A percentile compares a stretch with the other conserved stretches of the same genome.
These are phyloP conservation scores for Tephrocybe sp. DNA, from an alignment of 768 basidiomycete genomes.

Conservation along the genomic window DNA sequence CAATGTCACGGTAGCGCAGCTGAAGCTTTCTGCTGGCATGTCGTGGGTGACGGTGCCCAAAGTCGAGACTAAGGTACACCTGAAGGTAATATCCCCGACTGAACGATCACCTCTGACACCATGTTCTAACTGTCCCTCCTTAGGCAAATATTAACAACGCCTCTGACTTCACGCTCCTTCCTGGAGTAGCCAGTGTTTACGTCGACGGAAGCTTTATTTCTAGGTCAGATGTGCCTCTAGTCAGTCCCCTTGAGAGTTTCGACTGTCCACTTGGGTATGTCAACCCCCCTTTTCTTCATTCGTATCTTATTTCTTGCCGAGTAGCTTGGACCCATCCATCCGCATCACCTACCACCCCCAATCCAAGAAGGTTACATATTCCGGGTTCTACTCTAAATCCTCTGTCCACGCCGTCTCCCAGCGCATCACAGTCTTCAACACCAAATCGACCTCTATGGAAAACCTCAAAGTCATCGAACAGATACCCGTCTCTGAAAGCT, in stretches of 20 bases:
- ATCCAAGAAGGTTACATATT: constrained; percentile 32
- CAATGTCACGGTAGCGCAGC: constrained; percentile 40
- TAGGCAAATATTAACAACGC: constrained; percentile 53
- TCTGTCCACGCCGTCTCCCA: constrained; percentile 32
- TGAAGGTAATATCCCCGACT: constrained; percentile 34
- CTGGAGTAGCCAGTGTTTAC: constrained; percentile 49
- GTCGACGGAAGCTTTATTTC: too few species aligned
- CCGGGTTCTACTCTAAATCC: constrained; percentile 35
- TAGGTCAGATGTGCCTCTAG: constrained; percentile 39
- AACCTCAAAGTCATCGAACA: constrained; percentile 39
- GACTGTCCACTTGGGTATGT: constrained; percentile 46
- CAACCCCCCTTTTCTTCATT: neutral
- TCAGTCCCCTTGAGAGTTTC: constrained; percentile 44
- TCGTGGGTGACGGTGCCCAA: constrained; percentile 43
- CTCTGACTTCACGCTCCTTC: constrained; percentile 51
- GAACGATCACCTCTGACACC: neutral
- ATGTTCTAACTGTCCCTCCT: neutral
- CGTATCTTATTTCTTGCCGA: neutral
- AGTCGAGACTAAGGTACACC: constrained; percentile 34
- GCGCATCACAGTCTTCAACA: constrained; percentile 38
- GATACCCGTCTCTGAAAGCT: constrained; percentile 36
- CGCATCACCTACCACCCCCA: constrained; percentile 39
- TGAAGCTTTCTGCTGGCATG: constrained; percentile 37
- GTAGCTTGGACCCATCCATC: constrained; percentile 39
- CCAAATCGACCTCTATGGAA: constrained; percentile 28